These are phyloP conservation scores for Stemphylium lycopersici DNA, from an alignment of 2,329 filamentous ascomycete species.

Conservation along the genomic window DNA sequence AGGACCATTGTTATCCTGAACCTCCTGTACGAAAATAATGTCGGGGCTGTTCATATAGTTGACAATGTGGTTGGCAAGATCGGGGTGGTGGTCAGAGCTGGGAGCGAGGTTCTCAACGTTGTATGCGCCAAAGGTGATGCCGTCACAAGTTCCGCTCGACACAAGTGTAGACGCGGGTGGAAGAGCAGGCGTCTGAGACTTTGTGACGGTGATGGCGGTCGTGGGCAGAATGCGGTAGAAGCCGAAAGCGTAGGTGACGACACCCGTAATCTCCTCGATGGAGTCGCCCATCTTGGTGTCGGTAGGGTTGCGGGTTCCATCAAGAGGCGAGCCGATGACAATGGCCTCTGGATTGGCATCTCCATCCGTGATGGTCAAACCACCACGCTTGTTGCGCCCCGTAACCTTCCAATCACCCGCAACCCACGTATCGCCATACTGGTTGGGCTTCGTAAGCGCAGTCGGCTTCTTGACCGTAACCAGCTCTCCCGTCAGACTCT, in stretches of 20 bases:
- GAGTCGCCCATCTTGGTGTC: conserved; percentile 69
- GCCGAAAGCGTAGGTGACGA: conserved; percentile 69
- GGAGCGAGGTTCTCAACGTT: conserved; percentile 73
- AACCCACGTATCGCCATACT: conserved; percentile 72
- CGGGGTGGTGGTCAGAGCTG: conserved; percentile 60
- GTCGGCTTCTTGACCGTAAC: conserved; percentile 66
- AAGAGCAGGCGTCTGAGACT: conserved; percentile 53
- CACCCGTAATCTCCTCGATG: conserved; percentile 70
- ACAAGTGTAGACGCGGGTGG: conserved; percentile 60
- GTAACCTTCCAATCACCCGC: conserved; percentile 68
- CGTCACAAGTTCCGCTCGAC: conserved; percentile 63
- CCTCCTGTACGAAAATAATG: conserved; percentile 71
- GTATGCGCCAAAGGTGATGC: conserved; percentile 69
- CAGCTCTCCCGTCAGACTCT: conserved; percentile 70
- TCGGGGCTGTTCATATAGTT: conserved; percentile 68
- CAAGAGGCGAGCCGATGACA: conserved; percentile 67
- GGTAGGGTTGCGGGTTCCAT: conserved; percentile 66
- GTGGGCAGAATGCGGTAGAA: conserved; percentile 72
- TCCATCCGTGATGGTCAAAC: conserved; percentile 65
- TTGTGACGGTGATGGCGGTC: conserved; percentile 60
- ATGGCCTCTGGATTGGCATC: conserved; percentile 75
- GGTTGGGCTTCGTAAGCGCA: conserved; percentile 66
- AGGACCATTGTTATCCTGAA: conserved; percentile 70
- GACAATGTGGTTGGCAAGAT: conserved; percentile 69
- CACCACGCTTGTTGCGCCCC: conserved; percentile 67